These are phyloP conservation scores for Spathaspora sp. DNA, from an alignment of 1,139 yeast species.

Conservation along the genomic window DNA sequence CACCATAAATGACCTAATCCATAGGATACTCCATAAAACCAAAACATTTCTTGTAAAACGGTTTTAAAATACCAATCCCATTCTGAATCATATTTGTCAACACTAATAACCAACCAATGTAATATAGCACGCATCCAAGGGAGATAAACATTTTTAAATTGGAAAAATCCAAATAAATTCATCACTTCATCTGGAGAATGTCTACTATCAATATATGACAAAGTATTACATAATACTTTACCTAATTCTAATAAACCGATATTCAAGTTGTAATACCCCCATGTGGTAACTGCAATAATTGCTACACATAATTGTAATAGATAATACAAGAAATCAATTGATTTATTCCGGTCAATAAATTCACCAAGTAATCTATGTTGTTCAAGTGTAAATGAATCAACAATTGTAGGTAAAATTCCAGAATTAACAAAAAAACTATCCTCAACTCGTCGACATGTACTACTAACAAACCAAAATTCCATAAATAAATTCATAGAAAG, in stretches of 20 bases:
- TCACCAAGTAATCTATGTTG: constrained; percentile 18
- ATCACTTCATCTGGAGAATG: constrained; percentile 25
- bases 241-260: constrained; percentile 21
- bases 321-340: constrained; percentile 33
- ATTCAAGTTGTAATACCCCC: constrained; percentile 17
- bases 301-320: constrained; percentile 25
- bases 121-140: constrained; percentile 27
- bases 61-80: constrained; percentile 1
- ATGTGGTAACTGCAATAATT: constrained; percentile 19
- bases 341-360: constrained; percentile 19
- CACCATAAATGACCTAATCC: constrained; percentile 42
- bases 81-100: constrained; percentile 8
- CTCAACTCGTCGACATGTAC: constrained; percentile 22
- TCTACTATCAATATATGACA: constrained; percentile 33
- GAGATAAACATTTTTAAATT: constrained; percentile 23
- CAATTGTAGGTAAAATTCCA: constrained; percentile 16
- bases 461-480: constrained; percentile 18
- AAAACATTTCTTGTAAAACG: constrained; percentile 10
- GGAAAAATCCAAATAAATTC: constrained; percentile 27
- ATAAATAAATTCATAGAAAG: constrained; percentile 23
- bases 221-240: constrained; percentile 23
- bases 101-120: constrained; percentile 15
- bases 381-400: constrained; percentile 15
- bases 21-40: constrained; percentile 22
- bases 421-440: constrained; percentile 15